Evolutionary conservation across 2,329 filamentous ascomycete genomes (phyloP).

Genomic region (Coccinonectria pachysandricola): DNA sequence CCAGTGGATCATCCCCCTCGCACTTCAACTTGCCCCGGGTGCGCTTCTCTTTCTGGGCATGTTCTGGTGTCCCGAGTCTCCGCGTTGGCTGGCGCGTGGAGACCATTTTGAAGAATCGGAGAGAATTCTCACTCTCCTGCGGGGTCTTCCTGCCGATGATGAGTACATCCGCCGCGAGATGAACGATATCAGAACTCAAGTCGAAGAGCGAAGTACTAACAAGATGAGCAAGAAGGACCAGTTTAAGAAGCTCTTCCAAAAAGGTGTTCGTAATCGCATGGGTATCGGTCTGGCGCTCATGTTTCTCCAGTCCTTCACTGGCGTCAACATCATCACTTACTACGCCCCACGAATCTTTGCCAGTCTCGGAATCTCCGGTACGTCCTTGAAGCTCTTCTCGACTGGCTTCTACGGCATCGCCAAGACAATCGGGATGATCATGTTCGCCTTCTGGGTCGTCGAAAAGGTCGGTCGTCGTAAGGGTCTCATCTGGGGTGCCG

Average conservation of each 20-base stretch:
- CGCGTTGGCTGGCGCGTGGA: slow-evolving; percentile 47
- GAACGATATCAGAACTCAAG: slow-evolving; percentile 46
- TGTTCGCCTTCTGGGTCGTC: slow-evolving; percentile 34
- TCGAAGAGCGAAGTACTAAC: slow-evolving; percentile 33
- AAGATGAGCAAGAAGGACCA: slow-evolving; percentile 18
- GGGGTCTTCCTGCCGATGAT: slow-evolving; percentile 25
- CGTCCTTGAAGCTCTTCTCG: slow-evolving; percentile 23
- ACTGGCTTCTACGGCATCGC: slow-evolving; percentile 32
- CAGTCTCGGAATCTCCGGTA: slow-evolving; percentile 26
- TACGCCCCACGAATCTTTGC: slow-evolving; percentile 33
- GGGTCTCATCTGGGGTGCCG: slow-evolving; percentile 31
- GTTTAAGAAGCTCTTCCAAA: slow-evolving; percentile 25
- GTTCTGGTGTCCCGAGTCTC: slow-evolving; percentile 48
- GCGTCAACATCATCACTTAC: slow-evolving; percentile 52
- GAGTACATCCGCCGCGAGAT: slow-evolving; percentile 36
- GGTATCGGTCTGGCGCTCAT: slow-evolving; percentile 44
- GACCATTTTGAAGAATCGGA: slow-evolving; percentile 43
- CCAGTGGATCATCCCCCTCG: slow-evolving; percentile 45
- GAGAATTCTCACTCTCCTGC: slow-evolving; percentile 22
- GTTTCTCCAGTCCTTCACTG: slow-evolving; percentile 25
- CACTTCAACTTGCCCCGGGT: slow-evolving; percentile 46
- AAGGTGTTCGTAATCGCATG: slow-evolving; percentile 23
- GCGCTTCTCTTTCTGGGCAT: slow-evolving; percentile 43
- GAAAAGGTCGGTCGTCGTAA: slow-evolving; percentile 38
- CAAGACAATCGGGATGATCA: slow-evolving; percentile 26